Conservation (phyloP, 345 rosid species). For the Ceriops decandra region DNA sequence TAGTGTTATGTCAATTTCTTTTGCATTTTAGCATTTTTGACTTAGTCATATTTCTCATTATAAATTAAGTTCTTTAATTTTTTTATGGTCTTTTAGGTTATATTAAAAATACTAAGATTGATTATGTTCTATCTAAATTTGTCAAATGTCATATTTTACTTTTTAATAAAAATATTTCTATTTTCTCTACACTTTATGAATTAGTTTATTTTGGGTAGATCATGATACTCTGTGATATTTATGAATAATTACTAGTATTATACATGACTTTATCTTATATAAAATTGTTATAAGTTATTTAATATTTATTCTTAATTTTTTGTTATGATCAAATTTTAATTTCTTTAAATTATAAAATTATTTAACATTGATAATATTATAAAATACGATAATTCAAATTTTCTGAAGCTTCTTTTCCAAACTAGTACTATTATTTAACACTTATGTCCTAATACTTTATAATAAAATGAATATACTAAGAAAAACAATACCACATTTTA, state of each 20-base stretch:
- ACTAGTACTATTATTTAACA: background rate
- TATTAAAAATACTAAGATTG: background rate
- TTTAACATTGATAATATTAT: background rate
- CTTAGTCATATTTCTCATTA: background rate
- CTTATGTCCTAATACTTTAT: background rate
- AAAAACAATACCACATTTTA: background rate
- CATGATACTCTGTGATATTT: background rate
- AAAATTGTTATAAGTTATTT: background rate
- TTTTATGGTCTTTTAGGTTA: background rate
- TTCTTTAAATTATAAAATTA: too few species aligned
- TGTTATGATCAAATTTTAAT: too few species aligned
- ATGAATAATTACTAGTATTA: background rate
- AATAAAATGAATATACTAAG: background rate
- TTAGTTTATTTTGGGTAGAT: background rate
- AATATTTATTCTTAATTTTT: background rate
- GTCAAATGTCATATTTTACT: background rate
- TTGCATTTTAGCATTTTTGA: background rate
- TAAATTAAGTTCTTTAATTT: background rate
- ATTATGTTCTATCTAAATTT: background rate
- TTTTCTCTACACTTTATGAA: background rate
- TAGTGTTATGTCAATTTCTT: background rate
- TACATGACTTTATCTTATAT: background rate
- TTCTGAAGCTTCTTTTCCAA: background rate
- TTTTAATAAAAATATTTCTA: background rate
- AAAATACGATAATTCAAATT: background rate